Evolutionary conservation across 2,329 filamentous ascomycete species (phyloP).

Genomic region (Ophiostoma quercus): DNA sequence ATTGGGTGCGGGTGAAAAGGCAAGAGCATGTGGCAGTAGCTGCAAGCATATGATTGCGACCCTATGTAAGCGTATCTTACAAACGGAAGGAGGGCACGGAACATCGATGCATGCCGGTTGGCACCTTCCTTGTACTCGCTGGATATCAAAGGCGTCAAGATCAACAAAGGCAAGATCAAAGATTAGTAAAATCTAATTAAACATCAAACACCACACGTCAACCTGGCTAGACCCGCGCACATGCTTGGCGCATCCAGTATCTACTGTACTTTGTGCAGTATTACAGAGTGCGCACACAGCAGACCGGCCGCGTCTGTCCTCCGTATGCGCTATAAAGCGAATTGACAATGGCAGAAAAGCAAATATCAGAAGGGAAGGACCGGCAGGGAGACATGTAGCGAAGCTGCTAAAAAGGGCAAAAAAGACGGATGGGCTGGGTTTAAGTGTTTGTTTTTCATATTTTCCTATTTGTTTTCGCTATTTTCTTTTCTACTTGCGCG

Average conservation of each 20-base stretch:
- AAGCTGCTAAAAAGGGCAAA: conserved; percentile 18
- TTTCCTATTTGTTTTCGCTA: background rate
- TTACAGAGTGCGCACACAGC: background rate
- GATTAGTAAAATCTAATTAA: background rate
- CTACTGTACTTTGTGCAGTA: background rate
- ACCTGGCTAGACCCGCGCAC: background rate
- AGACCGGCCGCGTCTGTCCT: conserved; percentile 7
- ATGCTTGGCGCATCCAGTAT: background rate
- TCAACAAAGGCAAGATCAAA: no score
- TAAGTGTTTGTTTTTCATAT: background rate
- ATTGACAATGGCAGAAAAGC: background rate
- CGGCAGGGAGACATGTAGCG: conserved; percentile 18
- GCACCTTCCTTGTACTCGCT: background rate
- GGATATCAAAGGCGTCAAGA: background rate
- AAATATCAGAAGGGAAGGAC: conserved; percentile 10
- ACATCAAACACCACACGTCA: background rate
- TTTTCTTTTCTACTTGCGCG: background rate
- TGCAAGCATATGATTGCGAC: background rate
- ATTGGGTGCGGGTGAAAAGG: background rate
- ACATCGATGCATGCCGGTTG: background rate
- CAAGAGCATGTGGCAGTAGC: background rate
- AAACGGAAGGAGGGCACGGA: conserved; percentile 1
- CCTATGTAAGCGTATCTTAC: background rate
- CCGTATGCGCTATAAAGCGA: conserved; percentile 16
- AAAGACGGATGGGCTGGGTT: conserved; percentile 12